phyloP scores from a whole-genome alignment of 768 basidiomycete genomes.

The Cytidiella melzeri region DNA sequence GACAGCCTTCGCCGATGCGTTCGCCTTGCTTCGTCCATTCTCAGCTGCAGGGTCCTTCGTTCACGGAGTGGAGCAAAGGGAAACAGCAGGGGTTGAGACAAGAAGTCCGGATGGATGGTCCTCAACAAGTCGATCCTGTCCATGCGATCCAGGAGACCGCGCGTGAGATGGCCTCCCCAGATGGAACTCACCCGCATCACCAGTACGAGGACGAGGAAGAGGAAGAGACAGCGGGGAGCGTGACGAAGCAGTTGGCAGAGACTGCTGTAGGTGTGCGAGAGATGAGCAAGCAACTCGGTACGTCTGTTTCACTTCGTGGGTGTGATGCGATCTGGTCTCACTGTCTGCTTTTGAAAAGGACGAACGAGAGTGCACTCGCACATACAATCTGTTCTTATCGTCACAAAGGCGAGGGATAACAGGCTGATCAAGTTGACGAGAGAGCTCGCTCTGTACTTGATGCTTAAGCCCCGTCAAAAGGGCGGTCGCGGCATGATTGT shows the following conservation, averaged over 20 bases:
- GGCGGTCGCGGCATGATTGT: conserved; percentile 80
- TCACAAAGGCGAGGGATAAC: conserved; percentile 98
- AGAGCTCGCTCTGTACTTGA: conserved; percentile 90
- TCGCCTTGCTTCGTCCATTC: conserved; percentile 95
- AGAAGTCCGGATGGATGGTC: conserved; percentile 46
- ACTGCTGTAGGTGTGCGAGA: conserved; percentile 96
- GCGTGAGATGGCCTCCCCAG: conserved; percentile 18
- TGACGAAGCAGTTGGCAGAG: conserved; percentile 92
- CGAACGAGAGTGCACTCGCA: conserved; percentile 87
- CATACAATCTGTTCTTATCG: conserved; percentile 89
- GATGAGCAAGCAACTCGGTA: conserved; percentile 98
- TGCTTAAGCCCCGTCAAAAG: conserved; percentile 67
- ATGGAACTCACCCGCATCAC: conserved; percentile 17
- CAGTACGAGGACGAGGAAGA: conserved; percentile 41
- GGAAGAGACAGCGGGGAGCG: conserved; percentile 64
- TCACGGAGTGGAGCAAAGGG: conserved; percentile 62
- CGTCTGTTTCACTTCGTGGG: conserved; percentile 19
- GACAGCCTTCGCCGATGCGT: conserved; percentile 32
- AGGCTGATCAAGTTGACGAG: conserved; percentile 91
- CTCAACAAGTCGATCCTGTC: conserved; percentile 24
- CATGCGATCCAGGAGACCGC: conserved; percentile 16
- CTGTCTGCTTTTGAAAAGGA: conserved; percentile 41
- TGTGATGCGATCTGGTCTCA: neutral
- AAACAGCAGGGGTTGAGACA: conserved; percentile 22
- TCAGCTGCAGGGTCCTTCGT: conserved; percentile 76